Conservation (phyloP, 768 basidiomycete genomes). For the Amanita jacksonii region DNA sequence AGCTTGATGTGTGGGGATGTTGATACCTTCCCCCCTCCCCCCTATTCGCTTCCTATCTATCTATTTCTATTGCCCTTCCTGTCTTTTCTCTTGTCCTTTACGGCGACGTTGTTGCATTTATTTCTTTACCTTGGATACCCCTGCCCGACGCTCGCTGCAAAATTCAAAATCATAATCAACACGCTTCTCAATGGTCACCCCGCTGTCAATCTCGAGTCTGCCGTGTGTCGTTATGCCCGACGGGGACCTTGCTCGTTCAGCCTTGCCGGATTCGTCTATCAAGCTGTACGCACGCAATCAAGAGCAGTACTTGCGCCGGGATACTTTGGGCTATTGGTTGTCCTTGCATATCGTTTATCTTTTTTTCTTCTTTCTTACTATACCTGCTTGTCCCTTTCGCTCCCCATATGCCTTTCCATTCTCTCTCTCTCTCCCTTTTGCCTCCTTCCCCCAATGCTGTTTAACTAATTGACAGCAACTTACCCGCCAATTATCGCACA, state of each 20-base stretch:
- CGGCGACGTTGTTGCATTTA: constrained; percentile 11
- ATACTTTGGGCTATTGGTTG: constrained; percentile 56
- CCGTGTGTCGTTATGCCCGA: too few species aligned
- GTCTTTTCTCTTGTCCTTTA: constrained; percentile 7
- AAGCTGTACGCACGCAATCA: too few species aligned
- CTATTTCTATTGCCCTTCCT: constrained; percentile 6
- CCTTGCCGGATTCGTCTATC: too few species aligned
- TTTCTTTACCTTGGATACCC: constrained; percentile 23
- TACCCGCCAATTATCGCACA: not conserved
- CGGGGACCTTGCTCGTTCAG: too few species aligned
- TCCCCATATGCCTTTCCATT: not conserved
- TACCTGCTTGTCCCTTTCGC: constrained; percentile 2
- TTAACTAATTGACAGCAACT: not conserved
- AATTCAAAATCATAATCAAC: too few species aligned
- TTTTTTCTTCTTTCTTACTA: not conserved
- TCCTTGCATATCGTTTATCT: constrained; percentile 26
- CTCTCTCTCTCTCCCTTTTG: not conserved
- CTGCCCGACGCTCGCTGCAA: constrained; percentile 12
- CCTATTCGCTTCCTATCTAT: constrained; percentile 7
- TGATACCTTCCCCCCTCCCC: constrained; percentile 6
- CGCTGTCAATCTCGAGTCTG: too few species aligned
- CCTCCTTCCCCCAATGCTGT: not conserved
- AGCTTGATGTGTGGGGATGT: constrained; percentile 11
- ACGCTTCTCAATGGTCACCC: too few species aligned
- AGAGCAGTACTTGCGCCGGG: constrained; percentile 18